A percentile compares a stretch with the other conserved stretches of the same genome.
These are phyloP conservation scores for Misopates orontium DNA, from an alignment of 257 asterid species.

Conservation along the genomic window DNA sequence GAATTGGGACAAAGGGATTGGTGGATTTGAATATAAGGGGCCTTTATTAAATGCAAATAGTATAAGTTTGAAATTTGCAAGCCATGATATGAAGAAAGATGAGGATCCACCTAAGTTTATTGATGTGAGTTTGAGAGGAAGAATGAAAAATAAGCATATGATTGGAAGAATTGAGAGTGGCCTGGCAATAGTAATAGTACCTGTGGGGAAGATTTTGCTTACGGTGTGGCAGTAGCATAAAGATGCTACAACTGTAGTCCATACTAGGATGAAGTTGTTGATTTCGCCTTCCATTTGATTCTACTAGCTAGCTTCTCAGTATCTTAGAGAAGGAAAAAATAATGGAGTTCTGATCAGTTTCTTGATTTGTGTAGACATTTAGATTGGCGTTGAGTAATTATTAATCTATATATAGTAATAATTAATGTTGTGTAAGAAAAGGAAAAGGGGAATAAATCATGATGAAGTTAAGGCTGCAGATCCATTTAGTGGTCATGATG, in stretches of 20 bases:
- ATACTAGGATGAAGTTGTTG: conserved; percentile 43
- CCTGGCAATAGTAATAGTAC: conserved; percentile 25
- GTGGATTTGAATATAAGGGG: conserved; percentile 40
- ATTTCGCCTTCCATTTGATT: conserved; percentile 54
- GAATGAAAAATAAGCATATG: conserved; percentile 35
- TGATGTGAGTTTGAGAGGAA: conserved; percentile 54
- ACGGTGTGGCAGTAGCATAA: conserved; percentile 45
- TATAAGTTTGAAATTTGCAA: conserved; percentile 48
- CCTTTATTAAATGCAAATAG: conserved; percentile 52
- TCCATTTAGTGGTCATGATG: no score
- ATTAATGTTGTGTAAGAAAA: no score
- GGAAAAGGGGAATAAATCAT: no score
- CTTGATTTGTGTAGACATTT: no score
- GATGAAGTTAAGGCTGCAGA: no score
- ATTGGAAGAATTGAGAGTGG: conserved; percentile 44
- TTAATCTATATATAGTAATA: no score
- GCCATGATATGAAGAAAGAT: conserved; percentile 59
- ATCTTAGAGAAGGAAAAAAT: no score
- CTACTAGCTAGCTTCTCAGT: no score
- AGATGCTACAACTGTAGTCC: conserved; percentile 40
- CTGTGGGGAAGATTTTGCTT: conserved; percentile 31
- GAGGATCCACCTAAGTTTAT: conserved; percentile 50
- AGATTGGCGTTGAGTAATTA: no score
- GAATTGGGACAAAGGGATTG: conserved; percentile 39
- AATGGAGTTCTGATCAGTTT: no score